phyloP scores from a whole-genome alignment of 352 stramenopile species.

The Elongisporangium anandrum region DNA sequence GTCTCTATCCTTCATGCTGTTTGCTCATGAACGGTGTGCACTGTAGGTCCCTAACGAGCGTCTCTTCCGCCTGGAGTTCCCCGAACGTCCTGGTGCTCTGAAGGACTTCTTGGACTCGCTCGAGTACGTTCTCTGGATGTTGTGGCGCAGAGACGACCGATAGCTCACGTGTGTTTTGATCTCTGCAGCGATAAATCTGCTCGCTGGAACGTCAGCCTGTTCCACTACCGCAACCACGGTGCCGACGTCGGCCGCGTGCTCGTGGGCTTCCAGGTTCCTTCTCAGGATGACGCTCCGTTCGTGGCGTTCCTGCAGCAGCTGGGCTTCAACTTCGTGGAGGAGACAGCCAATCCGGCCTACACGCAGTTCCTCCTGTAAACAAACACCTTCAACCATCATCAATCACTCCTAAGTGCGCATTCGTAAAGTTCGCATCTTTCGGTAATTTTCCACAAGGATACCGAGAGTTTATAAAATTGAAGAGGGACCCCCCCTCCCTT shows the following conservation, averaged over 20 bases:
- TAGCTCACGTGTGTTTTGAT: constrained; percentile 4
- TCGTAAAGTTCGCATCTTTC: background rate
- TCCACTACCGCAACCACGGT: constrained; percentile 99
- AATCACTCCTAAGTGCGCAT: background rate
- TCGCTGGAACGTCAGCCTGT: constrained; percentile 97
- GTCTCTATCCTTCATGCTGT: background rate
- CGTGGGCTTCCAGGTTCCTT: constrained; percentile 93
- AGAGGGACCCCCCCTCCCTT: background rate
- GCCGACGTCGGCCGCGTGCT: constrained; percentile 97
- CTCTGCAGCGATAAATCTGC: constrained; percentile 26
- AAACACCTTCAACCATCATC: background rate
- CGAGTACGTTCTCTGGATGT: constrained; percentile 22
- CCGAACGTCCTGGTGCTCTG: constrained; percentile 87
- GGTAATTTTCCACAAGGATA: background rate
- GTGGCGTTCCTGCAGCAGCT: constrained; percentile 58
- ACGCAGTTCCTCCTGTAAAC: constrained; percentile 72
- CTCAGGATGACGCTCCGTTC: constrained; percentile 51
- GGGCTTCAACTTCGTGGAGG: constrained; percentile 76
- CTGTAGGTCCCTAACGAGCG: constrained; percentile 85
- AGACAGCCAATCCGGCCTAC: constrained; percentile 83
- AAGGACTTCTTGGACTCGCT: constrained; percentile 93
- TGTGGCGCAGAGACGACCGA: background rate
- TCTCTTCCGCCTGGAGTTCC: constrained; percentile 97
- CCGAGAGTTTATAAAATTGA: background rate
- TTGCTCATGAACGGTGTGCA: background rate